Base-by-base conservation (phyloP, 2,329 filamentous ascomycete species). In the Ceratocystis variospora region DNA sequence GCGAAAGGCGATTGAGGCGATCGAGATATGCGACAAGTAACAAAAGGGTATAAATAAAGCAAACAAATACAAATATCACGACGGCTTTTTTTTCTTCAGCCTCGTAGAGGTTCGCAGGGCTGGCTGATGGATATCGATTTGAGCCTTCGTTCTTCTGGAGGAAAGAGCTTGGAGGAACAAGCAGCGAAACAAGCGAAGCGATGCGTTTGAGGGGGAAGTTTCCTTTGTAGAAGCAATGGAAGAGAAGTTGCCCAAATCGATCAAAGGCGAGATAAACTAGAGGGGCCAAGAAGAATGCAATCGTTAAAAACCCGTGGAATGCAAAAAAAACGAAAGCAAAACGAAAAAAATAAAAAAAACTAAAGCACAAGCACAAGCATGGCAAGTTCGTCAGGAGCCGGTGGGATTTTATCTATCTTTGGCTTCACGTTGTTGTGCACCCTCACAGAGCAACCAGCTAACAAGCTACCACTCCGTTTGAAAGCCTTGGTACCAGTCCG, bases 301-400 rank as follows among this genome's bases (percentile, higher is more conserved):
- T 25, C 15, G 61, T 63, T 48, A 63, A 41, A 63, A 63, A 41
- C 25, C 37, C 6, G 8, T 48, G 33, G 61, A 63, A 63, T 33
- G 22, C 44, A 44, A 33, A 10, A 12, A 22, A 10, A 12, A 22
- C 19, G 4, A 41, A 37, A 15, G 15, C n/a, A 50, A 17, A 46
- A n/a, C n/a, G n/a, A 31, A n/a, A 25, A 62, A 15, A 45, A 15
- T 22, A 22, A 22, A 22, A 31, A 48, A 4, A 45, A 48, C 28
- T 28, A 28, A 22, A 4, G 7, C n/a, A 48, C 12, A 22, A 4
- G 7, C n/a, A 48, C 12, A 31, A 50, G 12, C 41, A 48, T 28
- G 44, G 8, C 41, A 17, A 25, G 10, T 46, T 37, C 55, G 55
- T 37, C 25, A 19, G 44, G 17, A 46, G 5, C 25, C 3, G 17